Conservation (phyloP, 2,329 filamentous ascomycete species). For the Cytospora schulzeri region DNA sequence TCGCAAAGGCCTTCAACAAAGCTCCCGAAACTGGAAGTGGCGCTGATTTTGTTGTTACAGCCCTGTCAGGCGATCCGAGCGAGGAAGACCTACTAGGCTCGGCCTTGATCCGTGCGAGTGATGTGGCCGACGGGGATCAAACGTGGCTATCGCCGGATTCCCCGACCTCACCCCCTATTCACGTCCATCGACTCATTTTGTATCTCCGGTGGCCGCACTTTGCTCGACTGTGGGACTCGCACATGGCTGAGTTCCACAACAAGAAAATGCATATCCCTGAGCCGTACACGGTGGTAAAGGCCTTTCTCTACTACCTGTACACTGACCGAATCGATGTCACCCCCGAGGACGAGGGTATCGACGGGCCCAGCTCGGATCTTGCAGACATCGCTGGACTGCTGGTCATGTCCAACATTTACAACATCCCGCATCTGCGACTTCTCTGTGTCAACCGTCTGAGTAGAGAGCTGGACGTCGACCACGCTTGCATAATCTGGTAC, state of each 20-base stretch:
- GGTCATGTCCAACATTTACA: conserved; percentile 97
- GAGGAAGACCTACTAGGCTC: conserved; percentile 64
- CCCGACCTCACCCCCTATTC: conserved; percentile 78
- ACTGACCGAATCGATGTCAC: conserved; percentile 80
- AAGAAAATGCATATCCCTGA: conserved; percentile 98
- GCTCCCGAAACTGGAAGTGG: conserved; percentile 82
- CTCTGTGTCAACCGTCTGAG: conserved; percentile 89
- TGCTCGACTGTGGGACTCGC: conserved; percentile 82
- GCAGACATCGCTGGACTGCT: conserved; percentile 90
- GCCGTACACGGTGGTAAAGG: conserved; percentile 89
- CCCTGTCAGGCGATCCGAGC: conserved; percentile 75
- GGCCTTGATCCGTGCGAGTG: conserved; percentile 49
- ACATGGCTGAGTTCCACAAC: conserved; percentile 97
- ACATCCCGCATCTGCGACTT: conserved; percentile 88
- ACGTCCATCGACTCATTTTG: conserved; percentile 93
- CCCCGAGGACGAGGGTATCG: conserved; percentile 51
- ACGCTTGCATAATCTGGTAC: conserved; percentile 96
- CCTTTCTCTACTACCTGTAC: conserved; percentile 95
- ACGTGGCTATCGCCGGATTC: conserved; percentile 64
- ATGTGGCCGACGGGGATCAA: conserved; percentile 44
- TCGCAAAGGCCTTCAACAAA: conserved; percentile 85
- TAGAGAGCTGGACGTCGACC: conserved; percentile 89
- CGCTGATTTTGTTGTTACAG: conserved; percentile 89
- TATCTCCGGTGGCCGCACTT: conserved; percentile 98
- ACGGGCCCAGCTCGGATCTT: conserved; percentile 73